Evolutionary conservation across 1,284 basidiomycete genomes (phyloP).

Genomic region (Tilletiopsis washingtonensis): DNA sequence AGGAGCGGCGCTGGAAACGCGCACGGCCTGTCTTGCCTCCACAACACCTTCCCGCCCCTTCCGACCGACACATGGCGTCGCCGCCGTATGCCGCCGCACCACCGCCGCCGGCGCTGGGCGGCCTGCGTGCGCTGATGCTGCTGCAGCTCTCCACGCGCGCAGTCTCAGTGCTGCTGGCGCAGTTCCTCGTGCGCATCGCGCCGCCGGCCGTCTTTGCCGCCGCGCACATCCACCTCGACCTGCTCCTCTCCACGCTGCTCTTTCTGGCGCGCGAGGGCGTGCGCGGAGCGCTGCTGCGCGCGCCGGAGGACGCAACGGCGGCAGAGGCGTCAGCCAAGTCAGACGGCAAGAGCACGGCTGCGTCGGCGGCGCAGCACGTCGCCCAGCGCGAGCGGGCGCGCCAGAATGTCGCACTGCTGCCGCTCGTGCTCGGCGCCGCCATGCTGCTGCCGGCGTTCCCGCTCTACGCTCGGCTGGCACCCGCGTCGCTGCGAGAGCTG

Average conservation of each 20-base stretch:
- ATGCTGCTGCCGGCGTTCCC: slow-evolving; percentile 14
- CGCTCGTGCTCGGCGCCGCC: slow-evolving; percentile 23
- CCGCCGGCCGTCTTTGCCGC: slow-evolving; percentile 79
- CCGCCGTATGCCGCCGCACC: too few species aligned
- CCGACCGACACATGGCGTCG: too few species aligned
- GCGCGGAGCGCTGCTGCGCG: slow-evolving; percentile 1
- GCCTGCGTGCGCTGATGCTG: slow-evolving; percentile 59
- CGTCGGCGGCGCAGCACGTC: background rate
- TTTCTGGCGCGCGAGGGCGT: slow-evolving; percentile 88
- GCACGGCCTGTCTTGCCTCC: too few species aligned
- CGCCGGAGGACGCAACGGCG: too few species aligned
- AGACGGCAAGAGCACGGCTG: too few species aligned
- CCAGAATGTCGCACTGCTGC: slow-evolving; percentile 38
- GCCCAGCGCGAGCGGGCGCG: background rate
- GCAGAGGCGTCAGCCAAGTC: too few species aligned
- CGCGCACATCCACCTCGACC: slow-evolving; percentile 75
- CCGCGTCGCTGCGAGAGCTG: slow-evolving; percentile 13
- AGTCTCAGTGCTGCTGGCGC: slow-evolving; percentile 81
- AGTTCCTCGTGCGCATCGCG: slow-evolving; percentile 72
- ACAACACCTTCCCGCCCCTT: too few species aligned
- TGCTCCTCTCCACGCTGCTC: slow-evolving; percentile 76
- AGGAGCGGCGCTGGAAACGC: too few species aligned
- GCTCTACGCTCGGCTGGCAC: slow-evolving; percentile 25
- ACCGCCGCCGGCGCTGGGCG: too few species aligned
- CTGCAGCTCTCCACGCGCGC: slow-evolving; percentile 76